Conservation (phyloP, 164 flowering plant genomes). For the Vitis rotundifolia region DNA sequence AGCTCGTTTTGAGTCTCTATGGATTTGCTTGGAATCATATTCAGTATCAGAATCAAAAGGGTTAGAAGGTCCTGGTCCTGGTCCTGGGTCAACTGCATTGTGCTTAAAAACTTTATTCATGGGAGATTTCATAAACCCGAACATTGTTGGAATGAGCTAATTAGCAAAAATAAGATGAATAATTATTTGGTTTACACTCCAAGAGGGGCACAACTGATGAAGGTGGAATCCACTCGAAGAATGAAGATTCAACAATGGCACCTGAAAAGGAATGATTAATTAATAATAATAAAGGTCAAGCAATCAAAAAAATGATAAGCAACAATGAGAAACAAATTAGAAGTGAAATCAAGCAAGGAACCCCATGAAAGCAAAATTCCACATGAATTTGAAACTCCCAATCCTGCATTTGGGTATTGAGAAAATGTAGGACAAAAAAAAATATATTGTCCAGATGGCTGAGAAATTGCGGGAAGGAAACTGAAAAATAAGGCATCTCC, state of each 20-base stretch:
- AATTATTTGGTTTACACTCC: neutral
- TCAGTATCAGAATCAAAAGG: constrained; percentile 43
- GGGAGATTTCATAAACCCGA: constrained; percentile 47
- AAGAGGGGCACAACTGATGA: neutral
- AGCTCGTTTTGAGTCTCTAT: constrained; percentile 36
- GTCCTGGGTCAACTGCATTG: constrained; percentile 18
- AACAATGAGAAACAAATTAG: no score
- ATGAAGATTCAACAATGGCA: neutral
- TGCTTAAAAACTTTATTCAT: constrained; percentile 21
- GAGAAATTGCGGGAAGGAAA: no score
- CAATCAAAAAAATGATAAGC: no score
- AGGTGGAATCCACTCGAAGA: neutral
- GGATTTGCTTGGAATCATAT: constrained; percentile 23
- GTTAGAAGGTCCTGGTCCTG: constrained; percentile 6
- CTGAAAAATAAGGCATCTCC: no score
- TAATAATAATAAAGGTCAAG: no score
- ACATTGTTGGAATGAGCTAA: constrained; percentile 29
- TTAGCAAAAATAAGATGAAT: neutral
- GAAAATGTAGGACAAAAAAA: no score
- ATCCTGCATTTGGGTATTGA: no score
- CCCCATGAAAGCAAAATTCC: no score
- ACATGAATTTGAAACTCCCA: no score
- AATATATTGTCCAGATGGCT: no score
- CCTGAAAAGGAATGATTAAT: constrained; percentile 8
- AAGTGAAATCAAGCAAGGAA: no score